Evolutionary conservation across 2,329 filamentous ascomycete species (phyloP).

Genomic region (Ophiostoma novo-ulmi): DNA sequence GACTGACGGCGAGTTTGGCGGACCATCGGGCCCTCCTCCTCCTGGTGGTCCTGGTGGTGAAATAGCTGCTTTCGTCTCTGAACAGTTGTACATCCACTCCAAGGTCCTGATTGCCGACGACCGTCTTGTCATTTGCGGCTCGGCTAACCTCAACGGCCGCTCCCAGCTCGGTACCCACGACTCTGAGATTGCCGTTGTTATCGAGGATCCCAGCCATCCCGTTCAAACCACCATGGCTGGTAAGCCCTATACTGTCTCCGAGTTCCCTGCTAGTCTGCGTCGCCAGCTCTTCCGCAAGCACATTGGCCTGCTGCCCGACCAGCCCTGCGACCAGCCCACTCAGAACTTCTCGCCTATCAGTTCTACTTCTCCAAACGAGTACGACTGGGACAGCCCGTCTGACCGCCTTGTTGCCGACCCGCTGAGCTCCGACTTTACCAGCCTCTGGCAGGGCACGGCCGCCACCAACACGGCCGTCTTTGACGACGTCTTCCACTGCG

Average conservation of each 20-base stretch:
- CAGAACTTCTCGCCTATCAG: slow-evolving; percentile 71
- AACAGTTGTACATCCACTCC: slow-evolving; percentile 59
- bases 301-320: slow-evolving; percentile 70
- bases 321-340: slow-evolving; percentile 61
- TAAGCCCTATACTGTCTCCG: slow-evolving; percentile 60
- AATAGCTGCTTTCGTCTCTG: slow-evolving; percentile 56
- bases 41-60: slow-evolving; percentile 37
- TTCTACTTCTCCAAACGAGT: slow-evolving; percentile 59
- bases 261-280: slow-evolving; percentile 72
- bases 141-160: slow-evolving; percentile 52
- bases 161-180: slow-evolving; percentile 82
- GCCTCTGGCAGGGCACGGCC: slow-evolving; percentile 69
- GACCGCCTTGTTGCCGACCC: slow-evolving; percentile 71
- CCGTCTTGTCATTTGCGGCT: slow-evolving; percentile 74
- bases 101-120: slow-evolving; percentile 80
- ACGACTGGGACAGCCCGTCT: slow-evolving; percentile 64
- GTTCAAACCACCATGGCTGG: slow-evolving; percentile 72
- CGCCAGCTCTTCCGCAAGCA: slow-evolving; percentile 87
- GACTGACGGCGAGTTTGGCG: not conserved
- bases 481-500: slow-evolving; percentile 72
- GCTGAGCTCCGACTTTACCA: slow-evolving; percentile 60
- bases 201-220: slow-evolving; percentile 64
- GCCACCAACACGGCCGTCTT: slow-evolving; percentile 76
- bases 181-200: slow-evolving; percentile 80
- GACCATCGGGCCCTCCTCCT: not conserved